Conservation (phyloP, 768 basidiomycete species). For the Amanita molliuscula region DNA sequence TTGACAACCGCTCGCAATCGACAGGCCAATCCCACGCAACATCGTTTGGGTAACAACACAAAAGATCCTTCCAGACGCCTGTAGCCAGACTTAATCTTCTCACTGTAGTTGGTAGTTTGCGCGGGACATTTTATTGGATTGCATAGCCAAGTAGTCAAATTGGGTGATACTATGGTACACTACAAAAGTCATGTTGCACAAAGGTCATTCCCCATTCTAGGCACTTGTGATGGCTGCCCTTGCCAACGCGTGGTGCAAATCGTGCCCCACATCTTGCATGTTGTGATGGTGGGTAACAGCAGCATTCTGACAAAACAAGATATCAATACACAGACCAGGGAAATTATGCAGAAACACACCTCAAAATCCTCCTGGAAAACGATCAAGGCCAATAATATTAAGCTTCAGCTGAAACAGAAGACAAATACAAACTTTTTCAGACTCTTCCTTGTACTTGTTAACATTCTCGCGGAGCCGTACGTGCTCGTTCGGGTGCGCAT, state of each 20-base stretch:
- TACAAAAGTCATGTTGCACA: too few species aligned
- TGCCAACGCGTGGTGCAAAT: neutral
- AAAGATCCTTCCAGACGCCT: neutral
- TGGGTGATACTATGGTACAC: too few species aligned
- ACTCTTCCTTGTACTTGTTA: slow-evolving; percentile 69
- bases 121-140: neutral
- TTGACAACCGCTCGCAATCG: neutral
- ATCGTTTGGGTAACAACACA: neutral
- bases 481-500: slow-evolving; percentile 31
- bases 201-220: neutral
- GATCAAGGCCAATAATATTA: neutral
- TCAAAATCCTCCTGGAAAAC: slow-evolving; percentile 1
- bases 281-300: slow-evolving; percentile 6
- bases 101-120: neutral
- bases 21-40: neutral
- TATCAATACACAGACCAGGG: neutral
- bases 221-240: slow-evolving; percentile 8
- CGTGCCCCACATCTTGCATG: neutral
- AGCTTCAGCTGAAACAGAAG: neutral
- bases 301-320: neutral
- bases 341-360: neutral
- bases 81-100: neutral
- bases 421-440: slow-evolving; percentile 35
- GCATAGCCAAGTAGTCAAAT: neutral
- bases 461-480: slow-evolving; percentile 49